Evolutionary conservation across 2,329 filamentous ascomycete species (phyloP), one percentile per base, ranked within the genome.

Genomic region (Fusarium veterinarium): DNA sequence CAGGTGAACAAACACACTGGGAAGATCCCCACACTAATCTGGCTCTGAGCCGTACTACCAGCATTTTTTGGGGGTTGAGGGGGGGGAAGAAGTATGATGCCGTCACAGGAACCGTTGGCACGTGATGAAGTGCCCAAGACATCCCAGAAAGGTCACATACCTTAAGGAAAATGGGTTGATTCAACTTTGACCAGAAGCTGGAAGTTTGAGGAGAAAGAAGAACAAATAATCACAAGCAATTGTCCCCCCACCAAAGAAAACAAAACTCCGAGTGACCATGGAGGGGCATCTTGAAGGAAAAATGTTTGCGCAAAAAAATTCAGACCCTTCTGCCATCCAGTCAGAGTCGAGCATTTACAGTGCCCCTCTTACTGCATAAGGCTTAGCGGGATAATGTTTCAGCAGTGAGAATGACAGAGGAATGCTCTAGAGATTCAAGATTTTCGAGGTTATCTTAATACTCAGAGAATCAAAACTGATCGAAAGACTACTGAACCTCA

Each of bases 361-460:
- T 78, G 72, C 79, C 79, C 80, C 79, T 80, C 80, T 75, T 81
- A 75, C 80, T 65, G 14, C 10, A 57, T 77, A 23, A 5, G 71
- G 80, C 33, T 69, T 82, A 81, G 79, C 68, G 65, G 31, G 4
- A 23, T 42, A 31, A 23, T 37, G 25, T 20, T 64, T 20, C 16
- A 40, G 31, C 23, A 55, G 31, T 41, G 44, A 68, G 30, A 63
- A 52, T 28, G 40, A 46, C 25, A 31, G 61, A 31, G 41, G 35
- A 56, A 30, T 69, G 63, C 40, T 55, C 40, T 40, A 42, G 20
- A 35, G 37, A 38, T 31, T 58, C 46, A 45, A 35, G 56, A 38
- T 55, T 40, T 49, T 49, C 30, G 46, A 49, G 46, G 20, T 13
- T 41, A 31, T 62, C 23, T 35, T 35, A 30, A 28, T 62, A 42